Conservation (phyloP, 345 rosid genomes). For the Salix dunnii region DNA sequence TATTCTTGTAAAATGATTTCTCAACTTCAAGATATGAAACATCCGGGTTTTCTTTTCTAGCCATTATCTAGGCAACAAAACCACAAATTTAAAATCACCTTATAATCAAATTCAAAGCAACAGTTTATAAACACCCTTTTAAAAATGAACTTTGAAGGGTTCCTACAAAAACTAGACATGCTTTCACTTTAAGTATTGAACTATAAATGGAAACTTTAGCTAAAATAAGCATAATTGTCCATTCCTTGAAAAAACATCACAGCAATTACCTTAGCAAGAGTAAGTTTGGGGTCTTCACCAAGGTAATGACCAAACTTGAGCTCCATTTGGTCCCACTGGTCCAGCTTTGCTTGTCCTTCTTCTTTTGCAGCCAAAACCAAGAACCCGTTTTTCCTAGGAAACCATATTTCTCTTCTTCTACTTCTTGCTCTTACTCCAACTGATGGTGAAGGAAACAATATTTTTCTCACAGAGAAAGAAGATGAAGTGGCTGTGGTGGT, state of each 20-base stretch:
- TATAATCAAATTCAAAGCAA: background rate
- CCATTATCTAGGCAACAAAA: constrained; percentile 58
- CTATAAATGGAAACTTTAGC: background rate
- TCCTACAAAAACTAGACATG: no score
- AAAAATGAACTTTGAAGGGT: no score
- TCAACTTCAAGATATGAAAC: constrained; percentile 73
- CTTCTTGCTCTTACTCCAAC: constrained; percentile 17
- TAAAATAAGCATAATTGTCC: no score
- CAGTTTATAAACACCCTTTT: background rate
- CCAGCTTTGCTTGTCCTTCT: constrained; percentile 55
- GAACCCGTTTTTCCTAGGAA: no score
- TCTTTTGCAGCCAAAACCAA: constrained; percentile 32
- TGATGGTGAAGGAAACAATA: constrained; percentile 18
- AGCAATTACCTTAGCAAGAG: constrained; percentile 70
- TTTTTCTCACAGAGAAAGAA: constrained; percentile 21
- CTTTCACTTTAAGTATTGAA: no score
- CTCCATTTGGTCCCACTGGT: constrained; percentile 87
- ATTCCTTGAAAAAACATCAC: no score
- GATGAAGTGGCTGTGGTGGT: constrained; percentile 25
- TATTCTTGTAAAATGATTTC: constrained; percentile 69
- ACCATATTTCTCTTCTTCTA: constrained; percentile 12
- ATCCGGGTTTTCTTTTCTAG: constrained; percentile 67
- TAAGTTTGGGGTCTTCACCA: constrained; percentile 91
- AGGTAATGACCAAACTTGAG: constrained; percentile 77
- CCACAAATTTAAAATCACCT: background rate